Evolutionary conservation across 441 rosid species (phyloP).

Genomic region (Aquilaria agallochum): DNA sequence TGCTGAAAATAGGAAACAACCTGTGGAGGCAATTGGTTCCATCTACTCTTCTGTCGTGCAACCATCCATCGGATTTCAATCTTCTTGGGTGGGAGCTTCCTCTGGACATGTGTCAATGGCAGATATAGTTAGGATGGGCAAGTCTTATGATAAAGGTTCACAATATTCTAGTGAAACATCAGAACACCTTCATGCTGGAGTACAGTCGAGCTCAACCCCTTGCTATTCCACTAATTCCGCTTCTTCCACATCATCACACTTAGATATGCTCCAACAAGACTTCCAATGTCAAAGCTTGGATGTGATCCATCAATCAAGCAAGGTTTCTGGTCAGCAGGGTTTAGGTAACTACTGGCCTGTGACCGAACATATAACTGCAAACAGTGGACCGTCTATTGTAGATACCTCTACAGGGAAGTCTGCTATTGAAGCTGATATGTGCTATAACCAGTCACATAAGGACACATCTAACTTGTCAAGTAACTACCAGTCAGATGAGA

Average conservation of each 20-base stretch:
- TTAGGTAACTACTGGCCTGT: slow-evolving; percentile 27
- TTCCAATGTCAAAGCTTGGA: slow-evolving; percentile 17
- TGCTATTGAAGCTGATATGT: slow-evolving; percentile 11
- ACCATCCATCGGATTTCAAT: slow-evolving; percentile 18
- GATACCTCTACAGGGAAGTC: slow-evolving; percentile 3
- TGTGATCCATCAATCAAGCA: slow-evolving; percentile 11
- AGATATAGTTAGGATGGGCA: slow-evolving; percentile 37
- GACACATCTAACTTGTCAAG: slow-evolving; percentile 17
- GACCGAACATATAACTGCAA: slow-evolving; percentile 18
- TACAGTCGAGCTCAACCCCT: slow-evolving; percentile 9
- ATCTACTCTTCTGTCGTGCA: slow-evolving; percentile 18
- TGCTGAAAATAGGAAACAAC: slow-evolving; percentile 29
- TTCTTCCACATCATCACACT: slow-evolving; percentile 9
- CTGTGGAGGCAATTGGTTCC: slow-evolving; percentile 21
- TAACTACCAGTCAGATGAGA: slow-evolving; percentile 19
- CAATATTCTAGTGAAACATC: slow-evolving; percentile 20
- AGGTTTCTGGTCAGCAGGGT: slow-evolving; percentile 16
- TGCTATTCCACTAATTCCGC: slow-evolving; percentile 13
- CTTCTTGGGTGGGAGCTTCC: slow-evolving; percentile 23
- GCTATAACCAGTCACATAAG: slow-evolving; percentile 10
- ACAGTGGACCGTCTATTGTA: slow-evolving; percentile 14
- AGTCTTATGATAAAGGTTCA: slow-evolving; percentile 19
- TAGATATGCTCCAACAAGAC: slow-evolving; percentile 9
- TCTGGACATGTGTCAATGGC: slow-evolving; percentile 35
- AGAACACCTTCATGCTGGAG: slow-evolving; percentile 18